Conservation (phyloP, 352 stramenopile species). For the Phytophthora sp. region DNA sequence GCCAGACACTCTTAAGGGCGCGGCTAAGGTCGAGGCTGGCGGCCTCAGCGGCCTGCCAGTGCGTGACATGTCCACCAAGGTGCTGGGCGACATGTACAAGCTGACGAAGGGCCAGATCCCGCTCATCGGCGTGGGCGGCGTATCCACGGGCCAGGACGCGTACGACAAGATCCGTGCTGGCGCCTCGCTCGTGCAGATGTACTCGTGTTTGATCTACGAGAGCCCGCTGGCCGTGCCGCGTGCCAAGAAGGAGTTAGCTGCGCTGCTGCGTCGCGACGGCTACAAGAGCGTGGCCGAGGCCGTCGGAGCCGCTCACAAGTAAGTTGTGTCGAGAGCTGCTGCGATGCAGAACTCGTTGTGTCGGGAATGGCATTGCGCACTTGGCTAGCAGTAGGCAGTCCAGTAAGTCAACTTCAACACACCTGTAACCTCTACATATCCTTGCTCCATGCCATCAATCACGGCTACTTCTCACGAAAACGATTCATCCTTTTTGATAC, state of each 20-base stretch:
- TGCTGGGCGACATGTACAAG: constrained; percentile 95
- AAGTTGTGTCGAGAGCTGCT: constrained; percentile 9
- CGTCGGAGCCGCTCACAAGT: constrained; percentile 84
- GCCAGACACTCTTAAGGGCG: constrained; percentile 78
- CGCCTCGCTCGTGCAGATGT: constrained; percentile 95
- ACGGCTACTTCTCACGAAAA: too few relatives aligned
- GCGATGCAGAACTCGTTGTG: neutral
- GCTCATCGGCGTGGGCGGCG: constrained; percentile 96
- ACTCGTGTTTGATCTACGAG: constrained; percentile 93
- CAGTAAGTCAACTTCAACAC: too few relatives aligned
- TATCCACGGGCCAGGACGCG: constrained; percentile 92
- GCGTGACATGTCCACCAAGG: constrained; percentile 93
- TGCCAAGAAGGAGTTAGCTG: constrained; percentile 90
- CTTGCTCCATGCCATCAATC: too few relatives aligned
- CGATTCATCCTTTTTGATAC: too few relatives aligned
- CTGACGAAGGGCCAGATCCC: constrained; percentile 93
- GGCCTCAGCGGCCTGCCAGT: constrained; percentile 97
- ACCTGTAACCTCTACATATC: too few relatives aligned
- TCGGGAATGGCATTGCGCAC: neutral
- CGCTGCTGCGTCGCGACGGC: constrained; percentile 82
- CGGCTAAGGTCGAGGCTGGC: constrained; percentile 86
- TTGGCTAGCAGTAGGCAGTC: too few relatives aligned
- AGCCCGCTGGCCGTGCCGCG: constrained; percentile 86
- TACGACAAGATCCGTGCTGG: constrained; percentile 98
- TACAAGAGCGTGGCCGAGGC: constrained; percentile 85